Conservation (phyloP, 2,329 filamentous ascomycete genomes). For the Phoma sp. region DNA sequence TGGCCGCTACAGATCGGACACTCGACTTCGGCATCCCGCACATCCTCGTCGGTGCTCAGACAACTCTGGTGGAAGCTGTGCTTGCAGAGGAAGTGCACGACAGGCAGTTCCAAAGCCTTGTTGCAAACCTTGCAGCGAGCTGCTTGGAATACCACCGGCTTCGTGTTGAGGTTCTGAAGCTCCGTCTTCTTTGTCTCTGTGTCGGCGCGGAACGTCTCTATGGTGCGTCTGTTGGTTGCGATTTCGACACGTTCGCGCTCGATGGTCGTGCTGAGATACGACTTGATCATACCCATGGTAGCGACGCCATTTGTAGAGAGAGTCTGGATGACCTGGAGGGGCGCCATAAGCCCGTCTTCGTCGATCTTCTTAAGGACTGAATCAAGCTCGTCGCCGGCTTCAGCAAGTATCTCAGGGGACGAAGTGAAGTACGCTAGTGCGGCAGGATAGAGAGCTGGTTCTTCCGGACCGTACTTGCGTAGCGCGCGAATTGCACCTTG, state of each 20-base stretch:
- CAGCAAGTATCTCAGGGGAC: constrained; percentile 77
- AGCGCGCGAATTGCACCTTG: constrained; percentile 87
- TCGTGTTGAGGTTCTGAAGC: constrained; percentile 75
- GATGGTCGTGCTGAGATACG: constrained; percentile 88
- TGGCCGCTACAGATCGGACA: constrained; percentile 85
- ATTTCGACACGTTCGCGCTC: constrained; percentile 89
- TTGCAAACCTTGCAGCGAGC: constrained; percentile 86
- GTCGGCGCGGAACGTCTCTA: constrained; percentile 81
- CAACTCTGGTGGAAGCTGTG: constrained; percentile 96
- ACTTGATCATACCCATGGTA: constrained; percentile 97
- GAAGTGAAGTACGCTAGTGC: constrained; percentile 94
- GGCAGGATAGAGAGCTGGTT: constrained; percentile 90
- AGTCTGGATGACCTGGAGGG: constrained; percentile 94
- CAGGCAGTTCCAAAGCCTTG: constrained; percentile 79
- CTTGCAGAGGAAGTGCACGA: constrained; percentile 95
- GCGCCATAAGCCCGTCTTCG: constrained; percentile 89
- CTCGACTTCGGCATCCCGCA: constrained; percentile 70
- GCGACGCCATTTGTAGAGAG: constrained; percentile 80
- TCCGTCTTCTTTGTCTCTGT: constrained; percentile 81
- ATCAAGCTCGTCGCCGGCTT: constrained; percentile 85
- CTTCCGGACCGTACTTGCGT: constrained; percentile 87
- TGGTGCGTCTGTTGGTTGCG: constrained; percentile 78
- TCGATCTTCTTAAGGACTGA: constrained; percentile 85
- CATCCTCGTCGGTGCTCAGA: constrained; percentile 69
- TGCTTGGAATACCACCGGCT: constrained; percentile 88